phyloP scores from a whole-genome alignment of 257 asterid genomes.

The Cinchona pubescens region DNA sequence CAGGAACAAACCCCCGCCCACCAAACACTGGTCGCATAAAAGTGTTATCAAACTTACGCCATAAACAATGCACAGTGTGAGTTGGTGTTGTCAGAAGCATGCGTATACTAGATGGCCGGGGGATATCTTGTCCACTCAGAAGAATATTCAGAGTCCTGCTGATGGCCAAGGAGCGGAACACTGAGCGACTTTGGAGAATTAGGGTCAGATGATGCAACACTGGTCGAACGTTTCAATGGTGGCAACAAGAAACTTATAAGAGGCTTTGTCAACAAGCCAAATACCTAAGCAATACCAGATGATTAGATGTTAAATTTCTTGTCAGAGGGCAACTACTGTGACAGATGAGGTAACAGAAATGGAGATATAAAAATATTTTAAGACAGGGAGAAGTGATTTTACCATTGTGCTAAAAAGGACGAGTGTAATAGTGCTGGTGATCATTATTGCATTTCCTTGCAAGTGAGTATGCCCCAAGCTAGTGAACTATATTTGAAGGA shows the following conservation, averaged over 20 bases:
- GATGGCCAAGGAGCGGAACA: slow-evolving; percentile 27
- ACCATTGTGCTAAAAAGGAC: slow-evolving; percentile 50
- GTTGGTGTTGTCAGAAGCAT: slow-evolving; percentile 36
- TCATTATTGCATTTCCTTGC: slow-evolving; percentile 42
- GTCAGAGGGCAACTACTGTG: neutral
- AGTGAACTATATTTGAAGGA: slow-evolving; percentile 28
- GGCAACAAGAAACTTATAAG: slow-evolving; percentile 38
- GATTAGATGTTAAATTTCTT: neutral
- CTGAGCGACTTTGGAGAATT: slow-evolving; percentile 26
- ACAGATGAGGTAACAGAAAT: neutral
- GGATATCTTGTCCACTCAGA: slow-evolving; percentile 15
- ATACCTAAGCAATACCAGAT: slow-evolving; percentile 21
- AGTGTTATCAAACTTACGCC: slow-evolving; percentile 43
- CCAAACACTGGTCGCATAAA: slow-evolving; percentile 50
- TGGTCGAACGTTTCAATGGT: slow-evolving; percentile 10
- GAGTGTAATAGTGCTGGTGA: slow-evolving; percentile 41
- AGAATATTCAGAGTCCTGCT: slow-evolving; percentile 28
- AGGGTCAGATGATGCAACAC: slow-evolving; percentile 27
- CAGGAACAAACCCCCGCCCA: slow-evolving; percentile 43
- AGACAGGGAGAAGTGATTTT: slow-evolving; percentile 6
- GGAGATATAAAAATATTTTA: neutral
- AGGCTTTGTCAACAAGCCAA: slow-evolving; percentile 41
- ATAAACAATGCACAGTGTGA: slow-evolving; percentile 34
- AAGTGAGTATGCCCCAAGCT: slow-evolving; percentile 29
- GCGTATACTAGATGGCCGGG: slow-evolving; percentile 31